Percentiles rank a stretch among this genome's conserved stretches.
Conservation (phyloP, 768 basidiomycete species). For the Clitopilus passeckerianus region DNA sequence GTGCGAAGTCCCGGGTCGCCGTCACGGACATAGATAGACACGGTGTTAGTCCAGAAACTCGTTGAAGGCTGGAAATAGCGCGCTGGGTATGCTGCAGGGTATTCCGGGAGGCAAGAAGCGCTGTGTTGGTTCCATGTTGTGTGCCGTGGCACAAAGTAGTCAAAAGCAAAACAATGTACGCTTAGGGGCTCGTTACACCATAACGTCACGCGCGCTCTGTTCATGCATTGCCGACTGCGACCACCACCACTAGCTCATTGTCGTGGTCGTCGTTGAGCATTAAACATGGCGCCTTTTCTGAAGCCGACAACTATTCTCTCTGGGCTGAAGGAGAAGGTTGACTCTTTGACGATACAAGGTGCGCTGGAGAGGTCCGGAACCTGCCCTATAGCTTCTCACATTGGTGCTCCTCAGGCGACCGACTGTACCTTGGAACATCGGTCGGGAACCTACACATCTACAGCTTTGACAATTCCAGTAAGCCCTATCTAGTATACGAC, state of each 20-base stretch:
- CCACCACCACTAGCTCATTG: neutral
- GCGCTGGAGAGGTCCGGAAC: neutral
- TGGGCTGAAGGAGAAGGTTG: slow-evolving; percentile 42
- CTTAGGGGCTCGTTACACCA: neutral
- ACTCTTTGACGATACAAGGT: slow-evolving; percentile 40
- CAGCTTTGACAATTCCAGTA: slow-evolving; percentile 36
- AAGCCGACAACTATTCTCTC: slow-evolving; percentile 21
- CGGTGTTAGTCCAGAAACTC: neutral
- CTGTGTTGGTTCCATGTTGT: too few relatives aligned
- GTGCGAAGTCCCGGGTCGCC: neutral
- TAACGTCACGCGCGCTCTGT: neutral
- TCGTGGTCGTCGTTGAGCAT: neutral
- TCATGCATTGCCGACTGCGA: neutral
- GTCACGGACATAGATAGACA: neutral
- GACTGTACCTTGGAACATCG: slow-evolving; percentile 59
- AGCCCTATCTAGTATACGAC: slow-evolving; percentile 4
- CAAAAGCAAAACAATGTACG: neutral
- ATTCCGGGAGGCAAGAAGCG: neutral
- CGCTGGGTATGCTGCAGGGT: neutral
- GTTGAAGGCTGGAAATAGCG: neutral
- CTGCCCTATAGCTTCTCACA: neutral
- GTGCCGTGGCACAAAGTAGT: neutral
- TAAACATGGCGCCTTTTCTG: slow-evolving; percentile 26
- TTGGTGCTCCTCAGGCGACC: slow-evolving; percentile 36
- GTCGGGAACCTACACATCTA: slow-evolving; percentile 54